phyloP scores from a whole-genome alignment of 257 asterid species.

The Knoxia roxburghii region DNA sequence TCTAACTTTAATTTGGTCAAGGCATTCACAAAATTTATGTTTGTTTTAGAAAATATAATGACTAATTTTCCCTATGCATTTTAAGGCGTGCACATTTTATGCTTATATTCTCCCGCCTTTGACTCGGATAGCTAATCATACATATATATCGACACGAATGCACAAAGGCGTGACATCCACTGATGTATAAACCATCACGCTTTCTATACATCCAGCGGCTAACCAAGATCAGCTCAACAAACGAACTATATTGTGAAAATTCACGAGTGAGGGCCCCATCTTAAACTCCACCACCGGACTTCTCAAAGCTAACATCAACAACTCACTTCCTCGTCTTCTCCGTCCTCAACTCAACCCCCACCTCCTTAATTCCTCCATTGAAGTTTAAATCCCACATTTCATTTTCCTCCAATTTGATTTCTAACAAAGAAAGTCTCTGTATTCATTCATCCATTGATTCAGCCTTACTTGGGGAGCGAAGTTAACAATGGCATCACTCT shows the following conservation, averaged over 20 bases:
- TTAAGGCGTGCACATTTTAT: too few relatives aligned
- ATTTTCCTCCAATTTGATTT: neutral
- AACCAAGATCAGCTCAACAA: constrained; percentile 3
- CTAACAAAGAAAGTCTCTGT: neutral
- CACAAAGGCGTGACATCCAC: too few relatives aligned
- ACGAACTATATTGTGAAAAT: neutral
- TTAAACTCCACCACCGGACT: constrained; percentile 26
- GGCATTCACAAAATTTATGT: too few relatives aligned
- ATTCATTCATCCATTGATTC: neutral
- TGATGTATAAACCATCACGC: neutral
- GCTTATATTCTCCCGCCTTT: too few relatives aligned
- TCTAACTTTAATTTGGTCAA: too few relatives aligned
- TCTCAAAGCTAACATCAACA: constrained; percentile 36
- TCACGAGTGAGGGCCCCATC: constrained; percentile 1
- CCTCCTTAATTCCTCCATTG: neutral
- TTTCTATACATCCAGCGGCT: neutral
- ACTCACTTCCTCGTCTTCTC: constrained; percentile 53
- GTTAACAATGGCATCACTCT: constrained; percentile 26
- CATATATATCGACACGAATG: too few relatives aligned
- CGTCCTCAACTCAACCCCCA: constrained; percentile 26
- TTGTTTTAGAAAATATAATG: too few relatives aligned
- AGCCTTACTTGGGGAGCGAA: neutral
- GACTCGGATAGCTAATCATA: too few relatives aligned
- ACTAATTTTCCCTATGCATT: too few relatives aligned
- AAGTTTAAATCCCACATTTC: constrained; percentile 9